Evolutionary conservation across 2,329 filamentous ascomycete species (phyloP).

Genomic region (Alternaria sp.): DNA sequence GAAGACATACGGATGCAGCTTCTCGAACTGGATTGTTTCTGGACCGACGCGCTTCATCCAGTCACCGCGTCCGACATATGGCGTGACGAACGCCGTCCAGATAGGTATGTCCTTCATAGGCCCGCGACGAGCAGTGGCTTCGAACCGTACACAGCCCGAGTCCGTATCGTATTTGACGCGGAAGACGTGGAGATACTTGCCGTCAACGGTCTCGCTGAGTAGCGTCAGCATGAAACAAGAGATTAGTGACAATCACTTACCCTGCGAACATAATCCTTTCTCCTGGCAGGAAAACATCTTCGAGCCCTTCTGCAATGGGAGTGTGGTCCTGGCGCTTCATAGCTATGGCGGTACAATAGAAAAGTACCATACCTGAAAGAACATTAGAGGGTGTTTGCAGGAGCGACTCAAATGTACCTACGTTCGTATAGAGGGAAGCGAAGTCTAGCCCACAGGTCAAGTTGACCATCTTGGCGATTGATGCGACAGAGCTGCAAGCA

Average conservation of each 20-base stretch:
- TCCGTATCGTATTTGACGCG: conserved; percentile 60
- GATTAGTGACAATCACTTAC: conserved; percentile 38
- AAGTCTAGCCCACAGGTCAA: conserved; percentile 61
- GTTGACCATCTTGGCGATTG: conserved; percentile 48
- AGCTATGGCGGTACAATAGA: conserved; percentile 63
- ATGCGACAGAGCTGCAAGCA: conserved; percentile 51
- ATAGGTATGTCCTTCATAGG: conserved; percentile 62
- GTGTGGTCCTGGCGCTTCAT: conserved; percentile 63
- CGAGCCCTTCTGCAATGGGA: conserved; percentile 48
- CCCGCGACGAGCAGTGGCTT: conserved; percentile 62
- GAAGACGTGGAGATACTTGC: conserved; percentile 59
- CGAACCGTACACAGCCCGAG: conserved; percentile 61
- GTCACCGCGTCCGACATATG: conserved; percentile 52
- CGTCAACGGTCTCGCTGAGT: conserved; percentile 59
- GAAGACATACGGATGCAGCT: conserved; percentile 61
- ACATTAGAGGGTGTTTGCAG: neutral
- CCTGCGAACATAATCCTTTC: conserved; percentile 57
- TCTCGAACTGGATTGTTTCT: conserved; percentile 56
- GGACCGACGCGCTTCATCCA: conserved; percentile 56
- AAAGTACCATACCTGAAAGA: conserved; percentile 60
- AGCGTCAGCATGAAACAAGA: conserved; percentile 12
- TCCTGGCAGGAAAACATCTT: conserved; percentile 57
- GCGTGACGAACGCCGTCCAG: conserved; percentile 59
- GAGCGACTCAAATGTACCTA: conserved; percentile 32
- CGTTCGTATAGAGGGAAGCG: conserved; percentile 63